Conservation (phyloP, 2,329 filamentous ascomycete species). For the Penicillium olsonii region DNA sequence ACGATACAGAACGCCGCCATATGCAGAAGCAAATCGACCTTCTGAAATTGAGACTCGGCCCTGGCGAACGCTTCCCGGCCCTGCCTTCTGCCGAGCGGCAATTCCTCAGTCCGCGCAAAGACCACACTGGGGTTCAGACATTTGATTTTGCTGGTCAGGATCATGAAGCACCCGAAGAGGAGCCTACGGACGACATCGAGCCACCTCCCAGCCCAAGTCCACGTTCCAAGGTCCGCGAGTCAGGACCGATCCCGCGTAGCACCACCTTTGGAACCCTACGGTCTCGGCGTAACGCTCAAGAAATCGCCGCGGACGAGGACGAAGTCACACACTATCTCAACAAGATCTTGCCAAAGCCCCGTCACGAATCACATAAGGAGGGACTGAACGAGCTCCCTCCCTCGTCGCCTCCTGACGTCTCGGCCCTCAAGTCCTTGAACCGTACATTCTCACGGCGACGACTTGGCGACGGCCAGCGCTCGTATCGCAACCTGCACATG, state of each 20-base stretch:
- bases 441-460: slow-evolving; percentile 24
- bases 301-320: slow-evolving; percentile 28
- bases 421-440: slow-evolving; percentile 25
- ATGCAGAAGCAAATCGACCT: slow-evolving; percentile 43
- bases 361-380: slow-evolving; percentile 11
- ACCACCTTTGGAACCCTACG: slow-evolving; percentile 24
- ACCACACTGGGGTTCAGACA: slow-evolving; percentile 31
- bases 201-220: slow-evolving; percentile 38
- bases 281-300: slow-evolving; percentile 23
- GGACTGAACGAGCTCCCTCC: slow-evolving; percentile 23
- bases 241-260: slow-evolving; percentile 15
- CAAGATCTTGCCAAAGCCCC: slow-evolving; percentile 23
- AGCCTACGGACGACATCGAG: slow-evolving; percentile 34
- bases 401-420: slow-evolving; percentile 35
- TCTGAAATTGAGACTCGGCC: slow-evolving; percentile 34
- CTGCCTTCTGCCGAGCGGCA: slow-evolving; percentile 21
- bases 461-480: slow-evolving; percentile 24
- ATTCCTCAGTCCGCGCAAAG: slow-evolving; percentile 31
- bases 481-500: slow-evolving; percentile 28
- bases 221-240: slow-evolving; percentile 33
- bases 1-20: slow-evolving; percentile 39
- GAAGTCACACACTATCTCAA: slow-evolving; percentile 29
- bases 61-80: slow-evolving; percentile 29
- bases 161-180: slow-evolving; percentile 21
- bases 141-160: slow-evolving; percentile 14